Percentiles rank a stretch among this genome's conserved stretches.
Conservation (phyloP, 2,329 filamentous ascomycete species). For the Pseudogymnoascus sp. region DNA sequence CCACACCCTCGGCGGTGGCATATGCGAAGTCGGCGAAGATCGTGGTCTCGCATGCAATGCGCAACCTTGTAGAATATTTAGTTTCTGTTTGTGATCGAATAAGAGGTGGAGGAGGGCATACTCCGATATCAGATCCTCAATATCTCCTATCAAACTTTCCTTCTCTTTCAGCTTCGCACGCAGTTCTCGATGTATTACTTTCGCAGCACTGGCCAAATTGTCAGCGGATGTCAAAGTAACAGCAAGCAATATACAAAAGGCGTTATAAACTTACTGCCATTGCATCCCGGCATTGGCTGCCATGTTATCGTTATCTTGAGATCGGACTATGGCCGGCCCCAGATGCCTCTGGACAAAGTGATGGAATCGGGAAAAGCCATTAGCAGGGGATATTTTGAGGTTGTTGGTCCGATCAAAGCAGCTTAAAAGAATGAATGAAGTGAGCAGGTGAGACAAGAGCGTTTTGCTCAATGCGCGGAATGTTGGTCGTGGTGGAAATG, state of each 20-base stretch:
- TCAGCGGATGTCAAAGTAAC: background rate
- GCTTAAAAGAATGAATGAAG: background rate
- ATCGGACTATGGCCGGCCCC: conserved; percentile 9
- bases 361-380: conserved; percentile 9
- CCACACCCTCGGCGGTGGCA: conserved; percentile 54
- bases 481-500: background rate
- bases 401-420: background rate
- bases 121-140: conserved; percentile 31
- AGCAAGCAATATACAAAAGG: background rate
- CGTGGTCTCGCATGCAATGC: conserved; percentile 56
- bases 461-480: background rate
- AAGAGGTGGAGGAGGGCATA: conserved; percentile 18
- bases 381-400: background rate
- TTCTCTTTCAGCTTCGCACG: conserved; percentile 39
- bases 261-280: conserved; percentile 38
- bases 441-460: background rate
- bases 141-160: conserved; percentile 40
- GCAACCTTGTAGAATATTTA: conserved; percentile 21
- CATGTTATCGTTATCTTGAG: conserved; percentile 18
- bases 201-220: conserved; percentile 29
- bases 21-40: conserved; percentile 65
- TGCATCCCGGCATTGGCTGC: conserved; percentile 35
- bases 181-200: conserved; percentile 41
- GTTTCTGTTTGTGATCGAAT: background rate
- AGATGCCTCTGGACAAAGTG: conserved; percentile 10